Evolutionary conservation across 306 rosid genomes (phyloP).

Genomic region (Cucumis sativus): Cucumber_9930_V3 NC_026659.2:27273501-27274000

Average conservation of each 20-base stretch:
- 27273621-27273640: neutral
- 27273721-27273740: neutral
- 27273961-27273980: conserved; percentile 9
- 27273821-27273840: neutral
- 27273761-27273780: neutral
- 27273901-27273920: conserved; percentile 19
- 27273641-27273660: neutral
- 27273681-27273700: too few species aligned
- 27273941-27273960: neutral
- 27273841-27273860: neutral
- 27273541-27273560: too few species aligned
- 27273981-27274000: conserved; percentile 13
- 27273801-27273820: neutral
- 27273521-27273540: too few species aligned
- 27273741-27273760: neutral
- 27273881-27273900: conserved; percentile 23
- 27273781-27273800: neutral
- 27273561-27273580: neutral
- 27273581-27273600: neutral
- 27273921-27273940: neutral
- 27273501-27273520: too few species aligned
- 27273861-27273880: neutral
- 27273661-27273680: neutral
- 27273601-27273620: neutral
- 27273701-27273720: neutral